Conservation (phyloP, 305 asterid species). For the Plantago rigida region DNA sequence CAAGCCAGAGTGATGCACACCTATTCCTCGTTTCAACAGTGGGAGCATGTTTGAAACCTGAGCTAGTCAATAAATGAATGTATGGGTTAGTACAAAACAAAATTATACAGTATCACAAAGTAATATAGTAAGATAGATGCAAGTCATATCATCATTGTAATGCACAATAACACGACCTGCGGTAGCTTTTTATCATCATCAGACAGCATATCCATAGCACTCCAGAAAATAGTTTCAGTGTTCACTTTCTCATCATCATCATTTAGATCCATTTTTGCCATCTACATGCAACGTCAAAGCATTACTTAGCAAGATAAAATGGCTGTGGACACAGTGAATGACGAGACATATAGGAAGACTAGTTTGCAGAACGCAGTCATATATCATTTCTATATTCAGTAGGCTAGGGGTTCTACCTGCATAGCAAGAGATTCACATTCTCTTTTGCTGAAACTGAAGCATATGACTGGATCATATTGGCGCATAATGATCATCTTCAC, state of each 20-base stretch:
- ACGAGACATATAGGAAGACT: not conserved
- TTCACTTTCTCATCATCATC: slow-evolving; percentile 80
- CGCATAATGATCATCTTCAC: slow-evolving; percentile 90
- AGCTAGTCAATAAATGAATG: slow-evolving; percentile 14
- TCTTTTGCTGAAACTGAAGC: slow-evolving; percentile 98
- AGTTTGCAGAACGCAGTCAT: not conserved
- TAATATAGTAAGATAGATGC: slow-evolving; percentile 10
- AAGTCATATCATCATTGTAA: slow-evolving; percentile 15
- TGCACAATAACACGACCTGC: slow-evolving; percentile 44
- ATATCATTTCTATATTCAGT: not conserved
- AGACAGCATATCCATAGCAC: slow-evolving; percentile 98
- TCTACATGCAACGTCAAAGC: slow-evolving; percentile 35
- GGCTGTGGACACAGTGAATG: not conserved
- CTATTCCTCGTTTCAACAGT: slow-evolving; percentile 84
- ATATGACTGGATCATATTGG: slow-evolving; percentile 95
- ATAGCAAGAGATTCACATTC: slow-evolving; percentile 96
- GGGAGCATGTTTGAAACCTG: slow-evolving; percentile 95
- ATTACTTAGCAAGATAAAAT: slow-evolving; percentile 14
- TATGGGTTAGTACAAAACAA: slow-evolving; percentile 6
- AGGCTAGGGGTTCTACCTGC: slow-evolving; percentile 53
- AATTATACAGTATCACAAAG: not conserved
- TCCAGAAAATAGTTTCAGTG: slow-evolving; percentile 92
- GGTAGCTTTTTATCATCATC: slow-evolving; percentile 96
- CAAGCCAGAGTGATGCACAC: slow-evolving; percentile 98
- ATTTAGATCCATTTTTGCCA: slow-evolving; percentile 92